These are phyloP conservation scores for Globisporangium iwayamae DNA, from an alignment of 352 stramenopile genomes.

Conservation along the genomic window DNA sequence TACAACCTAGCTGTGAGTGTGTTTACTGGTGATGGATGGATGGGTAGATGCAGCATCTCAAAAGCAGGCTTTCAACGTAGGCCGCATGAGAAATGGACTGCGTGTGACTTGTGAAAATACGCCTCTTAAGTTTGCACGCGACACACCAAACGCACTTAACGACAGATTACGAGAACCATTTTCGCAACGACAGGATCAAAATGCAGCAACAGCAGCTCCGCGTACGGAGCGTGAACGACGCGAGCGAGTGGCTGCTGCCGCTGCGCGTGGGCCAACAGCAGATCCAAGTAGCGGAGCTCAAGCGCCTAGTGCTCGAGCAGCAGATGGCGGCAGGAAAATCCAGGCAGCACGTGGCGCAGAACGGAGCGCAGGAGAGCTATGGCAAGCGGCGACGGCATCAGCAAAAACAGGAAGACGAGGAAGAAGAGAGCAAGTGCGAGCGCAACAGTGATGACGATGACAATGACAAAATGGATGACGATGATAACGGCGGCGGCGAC, in stretches of 20 bases:
- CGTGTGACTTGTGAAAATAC: too few species aligned
- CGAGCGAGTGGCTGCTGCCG: conserved; percentile 50
- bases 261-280: conserved; percentile 32
- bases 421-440: conserved; percentile 10
- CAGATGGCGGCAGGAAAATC: background rate
- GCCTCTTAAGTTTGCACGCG: too few species aligned
- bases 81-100: too few species aligned
- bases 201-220: conserved; percentile 24
- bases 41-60: too few species aligned
- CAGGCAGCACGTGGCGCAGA: background rate
- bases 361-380: background rate
- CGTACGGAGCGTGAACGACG: conserved; percentile 53
- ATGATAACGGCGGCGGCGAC: conserved; percentile 16
- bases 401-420: conserved; percentile 9
- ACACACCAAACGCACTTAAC: too few species aligned
- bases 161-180: too few species aligned
- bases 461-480: background rate
- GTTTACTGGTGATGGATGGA: too few species aligned
- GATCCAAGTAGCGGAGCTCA: conserved; percentile 46
- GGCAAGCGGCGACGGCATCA: background rate
- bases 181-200: too few species aligned
- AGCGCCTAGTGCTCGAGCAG: conserved; percentile 38
- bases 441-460: background rate
- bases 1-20: too few species aligned
- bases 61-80: too few species aligned